A percentile compares a stretch with the other conserved stretches of the same genome.
These are phyloP conservation scores for Rhodomyrtus tomentosa DNA, from an alignment of 345 rosid species.

Conservation along the genomic window DNA sequence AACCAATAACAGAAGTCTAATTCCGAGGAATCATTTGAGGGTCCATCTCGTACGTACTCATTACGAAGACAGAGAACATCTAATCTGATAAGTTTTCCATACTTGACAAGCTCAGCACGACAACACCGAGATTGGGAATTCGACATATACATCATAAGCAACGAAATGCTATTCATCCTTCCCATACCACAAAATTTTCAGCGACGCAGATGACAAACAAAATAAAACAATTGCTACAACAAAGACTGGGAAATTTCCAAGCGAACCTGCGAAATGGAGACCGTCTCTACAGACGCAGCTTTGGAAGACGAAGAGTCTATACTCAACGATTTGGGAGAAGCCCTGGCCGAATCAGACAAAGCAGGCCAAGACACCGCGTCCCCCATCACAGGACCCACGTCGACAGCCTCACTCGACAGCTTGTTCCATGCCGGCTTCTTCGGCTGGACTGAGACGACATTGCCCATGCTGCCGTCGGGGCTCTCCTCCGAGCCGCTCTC, in stretches of 20 bases:
- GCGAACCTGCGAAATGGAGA: conserved; percentile 32
- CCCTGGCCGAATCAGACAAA: conserved; percentile 35
- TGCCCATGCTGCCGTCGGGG: conserved; percentile 14
- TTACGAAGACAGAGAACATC: background rate
- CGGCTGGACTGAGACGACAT: conserved; percentile 13
- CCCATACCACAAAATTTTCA: background rate
- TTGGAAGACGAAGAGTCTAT: conserved; percentile 14
- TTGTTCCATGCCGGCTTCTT: conserved; percentile 53
- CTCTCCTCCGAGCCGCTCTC: conserved; percentile 3
- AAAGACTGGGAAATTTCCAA: background rate
- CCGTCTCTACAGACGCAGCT: conserved; percentile 27
- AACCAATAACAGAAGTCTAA: background rate
- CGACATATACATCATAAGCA: background rate
- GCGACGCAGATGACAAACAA: background rate
- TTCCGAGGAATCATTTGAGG: background rate
- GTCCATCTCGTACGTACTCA: background rate
- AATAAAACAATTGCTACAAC: background rate
- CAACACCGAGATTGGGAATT: background rate
- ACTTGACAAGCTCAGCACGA: background rate
- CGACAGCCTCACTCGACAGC: conserved; percentile 31
- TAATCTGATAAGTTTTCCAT: background rate
- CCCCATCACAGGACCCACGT: conserved; percentile 38
- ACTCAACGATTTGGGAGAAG: conserved; percentile 25
- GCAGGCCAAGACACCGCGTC: conserved; percentile 56
- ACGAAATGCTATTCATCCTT: background rate